phyloP scores from a whole-genome alignment of 495 filamentous ascomycete species.

The Neurospora sp. region DNA sequence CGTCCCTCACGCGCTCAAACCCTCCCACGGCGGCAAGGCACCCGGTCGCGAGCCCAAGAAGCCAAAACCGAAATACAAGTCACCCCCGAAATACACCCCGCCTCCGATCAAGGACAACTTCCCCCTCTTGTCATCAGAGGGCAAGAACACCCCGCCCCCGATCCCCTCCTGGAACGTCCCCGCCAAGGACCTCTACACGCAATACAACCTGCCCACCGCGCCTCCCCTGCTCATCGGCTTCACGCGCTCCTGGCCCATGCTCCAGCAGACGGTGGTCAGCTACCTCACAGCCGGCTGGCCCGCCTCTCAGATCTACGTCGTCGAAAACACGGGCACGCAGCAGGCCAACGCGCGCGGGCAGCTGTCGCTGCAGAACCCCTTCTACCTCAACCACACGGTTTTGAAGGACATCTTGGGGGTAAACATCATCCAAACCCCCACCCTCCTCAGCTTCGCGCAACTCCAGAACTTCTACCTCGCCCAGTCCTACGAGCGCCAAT shows the following conservation, averaged over 20 bases:
- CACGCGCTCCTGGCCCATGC: slow-evolving; percentile 47
- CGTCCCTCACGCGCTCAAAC: neutral
- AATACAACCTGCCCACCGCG: slow-evolving; percentile 23
- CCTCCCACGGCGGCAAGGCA: neutral
- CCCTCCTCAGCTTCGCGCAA: slow-evolving; percentile 51
- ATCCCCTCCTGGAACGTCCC: slow-evolving; percentile 35
- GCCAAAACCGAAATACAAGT: slow-evolving; percentile 23
- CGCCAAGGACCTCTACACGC: slow-evolving; percentile 20
- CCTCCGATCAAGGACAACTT: slow-evolving; percentile 29
- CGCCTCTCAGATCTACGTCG: slow-evolving; percentile 46
- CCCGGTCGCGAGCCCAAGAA: neutral
- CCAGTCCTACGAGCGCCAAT: slow-evolving; percentile 45
- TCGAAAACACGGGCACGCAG: slow-evolving; percentile 56
- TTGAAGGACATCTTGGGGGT: slow-evolving; percentile 42
- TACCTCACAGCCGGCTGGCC: slow-evolving; percentile 57
- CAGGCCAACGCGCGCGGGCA: slow-evolving; percentile 41
- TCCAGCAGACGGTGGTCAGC: slow-evolving; percentile 48
- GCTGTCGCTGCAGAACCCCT: slow-evolving; percentile 50
- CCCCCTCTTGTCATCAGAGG: slow-evolving; percentile 23
- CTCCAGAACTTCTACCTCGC: slow-evolving; percentile 52
- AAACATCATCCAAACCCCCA: slow-evolving; percentile 47
- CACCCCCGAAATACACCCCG: slow-evolving; percentile 23
- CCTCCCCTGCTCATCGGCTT: slow-evolving; percentile 53
- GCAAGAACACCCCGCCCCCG: slow-evolving; percentile 22
- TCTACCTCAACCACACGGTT: slow-evolving; percentile 47